Percentiles rank a stretch among this genome's conserved stretches.
Conservation (phyloP, 495 filamentous ascomycete species). For the Hypoxylon crocopeplum region DNA sequence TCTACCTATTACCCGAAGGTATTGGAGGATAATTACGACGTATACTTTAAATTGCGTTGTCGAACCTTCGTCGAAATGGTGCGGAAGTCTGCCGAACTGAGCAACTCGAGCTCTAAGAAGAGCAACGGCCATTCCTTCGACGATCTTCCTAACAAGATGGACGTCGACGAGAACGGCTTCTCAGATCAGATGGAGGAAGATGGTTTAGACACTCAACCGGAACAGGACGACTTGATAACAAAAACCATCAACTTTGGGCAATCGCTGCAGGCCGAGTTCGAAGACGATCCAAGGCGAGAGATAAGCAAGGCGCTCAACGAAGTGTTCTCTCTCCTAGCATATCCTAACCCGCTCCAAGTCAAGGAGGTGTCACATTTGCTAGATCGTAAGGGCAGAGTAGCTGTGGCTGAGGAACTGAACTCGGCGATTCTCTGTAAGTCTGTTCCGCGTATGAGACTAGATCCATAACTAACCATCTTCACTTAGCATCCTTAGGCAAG, state of each 20-base stretch:
- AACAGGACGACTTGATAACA: slow-evolving; percentile 46
- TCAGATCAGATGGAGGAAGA: slow-evolving; percentile 61
- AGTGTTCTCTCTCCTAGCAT: slow-evolving; percentile 89
- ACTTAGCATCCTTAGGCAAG: slow-evolving; percentile 84
- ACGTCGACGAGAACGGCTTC: slow-evolving; percentile 61
- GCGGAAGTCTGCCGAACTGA: slow-evolving; percentile 74
- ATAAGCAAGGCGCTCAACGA: slow-evolving; percentile 78
- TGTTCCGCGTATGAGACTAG: slow-evolving; percentile 5
- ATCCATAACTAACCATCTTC: slow-evolving; percentile 34
- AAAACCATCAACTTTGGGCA: slow-evolving; percentile 84
- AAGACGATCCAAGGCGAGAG: slow-evolving; percentile 68
- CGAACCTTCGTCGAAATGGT: slow-evolving; percentile 98
- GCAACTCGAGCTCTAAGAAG: slow-evolving; percentile 46
- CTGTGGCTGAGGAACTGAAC: slow-evolving; percentile 93
- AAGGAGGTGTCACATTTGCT: slow-evolving; percentile 81
- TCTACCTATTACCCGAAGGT: slow-evolving; percentile 80
- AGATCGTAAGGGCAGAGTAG: slow-evolving; percentile 74
- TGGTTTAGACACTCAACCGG: slow-evolving; percentile 50
- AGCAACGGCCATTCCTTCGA: slow-evolving; percentile 49
- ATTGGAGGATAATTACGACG: slow-evolving; percentile 81
- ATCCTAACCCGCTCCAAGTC: slow-evolving; percentile 76
- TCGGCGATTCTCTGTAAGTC: slow-evolving; percentile 86
- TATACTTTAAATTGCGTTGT: slow-evolving; percentile 89
- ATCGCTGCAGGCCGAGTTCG: slow-evolving; percentile 77
- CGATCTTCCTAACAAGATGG: slow-evolving; percentile 77